phyloP scores from a whole-genome alignment of 2,329 filamentous ascomycete species.

The Myriosclerotinia scirpicola region DNA sequence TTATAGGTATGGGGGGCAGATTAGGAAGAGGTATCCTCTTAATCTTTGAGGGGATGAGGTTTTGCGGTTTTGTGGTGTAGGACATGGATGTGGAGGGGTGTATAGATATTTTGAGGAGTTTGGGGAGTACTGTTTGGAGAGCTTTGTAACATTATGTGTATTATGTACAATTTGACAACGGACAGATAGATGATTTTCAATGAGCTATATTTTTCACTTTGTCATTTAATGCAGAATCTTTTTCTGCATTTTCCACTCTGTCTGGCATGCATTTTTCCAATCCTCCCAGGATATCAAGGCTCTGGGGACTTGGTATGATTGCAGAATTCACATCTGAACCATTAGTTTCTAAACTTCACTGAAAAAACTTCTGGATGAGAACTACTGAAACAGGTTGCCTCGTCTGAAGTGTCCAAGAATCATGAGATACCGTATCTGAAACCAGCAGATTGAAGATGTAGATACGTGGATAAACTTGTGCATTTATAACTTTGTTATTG shows the following conservation, averaged over 20 bases:
- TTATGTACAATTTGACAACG: not conserved
- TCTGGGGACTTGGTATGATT: too few species aligned
- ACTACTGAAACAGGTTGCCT: too few species aligned
- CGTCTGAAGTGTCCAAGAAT: too few species aligned
- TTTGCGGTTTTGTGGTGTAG: not conserved
- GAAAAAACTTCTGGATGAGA: too few species aligned
- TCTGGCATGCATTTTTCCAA: not conserved
- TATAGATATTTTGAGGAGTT: not conserved
- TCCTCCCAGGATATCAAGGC: not conserved
- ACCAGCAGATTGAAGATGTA: too few species aligned
- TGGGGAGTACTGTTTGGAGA: not conserved
- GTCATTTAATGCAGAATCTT: not conserved
- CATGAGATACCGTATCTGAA: too few species aligned
- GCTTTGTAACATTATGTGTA: not conserved
- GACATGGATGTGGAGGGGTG: not conserved
- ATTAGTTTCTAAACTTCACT: too few species aligned
- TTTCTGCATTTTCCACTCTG: not conserved
- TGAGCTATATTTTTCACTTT: not conserved
- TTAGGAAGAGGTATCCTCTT: slow-evolving; percentile 23
- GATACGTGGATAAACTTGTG: too few species aligned
- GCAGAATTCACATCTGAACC: too few species aligned
- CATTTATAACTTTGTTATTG: too few species aligned
- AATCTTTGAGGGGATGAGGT: not conserved
- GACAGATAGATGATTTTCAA: slow-evolving; percentile 10
- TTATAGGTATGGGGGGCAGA: slow-evolving; percentile 22